Evolutionary conservation across 1,139 yeast species (phyloP), one percentile per base, ranked within the genome.

Genomic region (Kodamaea sp.): DNA sequence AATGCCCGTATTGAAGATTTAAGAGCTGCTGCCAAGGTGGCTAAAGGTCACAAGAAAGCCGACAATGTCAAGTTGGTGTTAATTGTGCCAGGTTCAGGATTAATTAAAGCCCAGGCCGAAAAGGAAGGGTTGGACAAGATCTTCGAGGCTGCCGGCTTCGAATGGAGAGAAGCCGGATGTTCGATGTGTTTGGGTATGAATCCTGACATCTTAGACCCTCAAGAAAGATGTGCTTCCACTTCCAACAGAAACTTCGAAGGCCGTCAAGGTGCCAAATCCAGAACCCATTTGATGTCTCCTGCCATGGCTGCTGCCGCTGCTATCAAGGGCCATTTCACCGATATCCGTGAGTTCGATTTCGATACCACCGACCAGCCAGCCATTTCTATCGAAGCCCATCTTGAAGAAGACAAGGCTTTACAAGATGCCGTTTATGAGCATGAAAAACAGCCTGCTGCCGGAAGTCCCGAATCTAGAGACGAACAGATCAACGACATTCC

Each of bases 241-340:
- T 90, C 97, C 19, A 92, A 92, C 74, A 85, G 98, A 76, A 92
- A 92, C 71, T 92, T 92, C 60, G 97, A 92, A 66, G 98, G 98
- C 53, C 92, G 98, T 67, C 98, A 92, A 73, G 98, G 98, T 67
- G 96, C 96, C 33, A 70, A 68, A 41, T 88, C 96, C n/a, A 80
- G 98, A 70, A 92, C 97, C 15, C 98, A 92, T 59, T 76, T 92
- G 59, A 88, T 90, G 95, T 88, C 97, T 11, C 98, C 98, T 23
- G 96, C 96, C 22, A 92, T 92, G 98, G 97, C 98, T 31, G 98
- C 98, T 15, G 97, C 97, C 23, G 97, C 98, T 21, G 97, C 94
- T 51, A 83, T 92, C 47, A 78, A 78, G 40, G 98, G 98, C 47
- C 90, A 83, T 57, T 83, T 92, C 55, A 77, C 86, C 31, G 98